Base-by-base conservation (phyloP, 495 filamentous ascomycete species). In the Poronia punctata region DNA sequence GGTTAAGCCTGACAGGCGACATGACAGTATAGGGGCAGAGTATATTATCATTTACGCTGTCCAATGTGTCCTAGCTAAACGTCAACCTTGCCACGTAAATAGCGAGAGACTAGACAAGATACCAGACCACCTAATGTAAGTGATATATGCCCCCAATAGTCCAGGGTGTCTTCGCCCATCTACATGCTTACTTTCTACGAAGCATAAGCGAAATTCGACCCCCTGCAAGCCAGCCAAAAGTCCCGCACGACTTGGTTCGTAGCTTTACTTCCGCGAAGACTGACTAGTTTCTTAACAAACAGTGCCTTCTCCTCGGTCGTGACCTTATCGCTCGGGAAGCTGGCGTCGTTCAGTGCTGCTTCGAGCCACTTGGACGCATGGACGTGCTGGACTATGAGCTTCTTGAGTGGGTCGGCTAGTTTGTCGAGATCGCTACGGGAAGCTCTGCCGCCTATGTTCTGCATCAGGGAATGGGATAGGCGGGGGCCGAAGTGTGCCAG, bases 341-440 rank as follows among this genome's bases (percentile, higher is more conserved):
- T 60, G 5, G 68, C 57, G 39, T 60, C 61, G 19, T 64, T 43
- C 20, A 86, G 48, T 11, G 80, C 81, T 6, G 54, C 54, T 23
- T 76, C 63, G 7, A 87, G 60, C 83, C 83, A 87, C 4, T 40
- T 50, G 54, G 74, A 76, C 4, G 80, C 70, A 12, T 59, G 56
- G n/a, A 74, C 67, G 14, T 87, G 77, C 22, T 75, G 69, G 40
- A 76, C 74, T 3, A 94, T 67, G 3, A 92, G 62, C 48, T 80
- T 84, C 62, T 85, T 84, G 12, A 95, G 70, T 19, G 84, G 85
- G 31, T 90, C 84, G 40, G 71, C 76, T 5, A 95, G 68, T 46
- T 70, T 76, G 35, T 87, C 82, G 0, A 95, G 65, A 50, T 95
- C 88, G 38, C 82, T 86, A 32, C 88, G 72, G 3, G 79, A 72